phyloP scores from a whole-genome alignment of 257 asterid species.

The Fraxinus cuspidata region DNA sequence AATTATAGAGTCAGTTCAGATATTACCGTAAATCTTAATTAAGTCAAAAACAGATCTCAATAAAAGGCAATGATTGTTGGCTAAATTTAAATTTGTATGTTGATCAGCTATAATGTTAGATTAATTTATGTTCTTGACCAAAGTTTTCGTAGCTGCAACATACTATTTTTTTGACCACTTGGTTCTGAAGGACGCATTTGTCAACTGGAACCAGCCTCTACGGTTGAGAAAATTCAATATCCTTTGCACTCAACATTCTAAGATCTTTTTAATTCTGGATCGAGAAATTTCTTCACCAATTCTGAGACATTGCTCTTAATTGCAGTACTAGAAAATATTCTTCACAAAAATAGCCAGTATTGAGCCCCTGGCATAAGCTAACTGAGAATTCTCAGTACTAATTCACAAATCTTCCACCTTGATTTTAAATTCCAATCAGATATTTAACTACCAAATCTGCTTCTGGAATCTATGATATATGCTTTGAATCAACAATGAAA shows the following conservation, averaged over 20 bases:
- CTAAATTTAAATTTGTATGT: too few species aligned
- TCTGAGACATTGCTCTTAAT: background rate
- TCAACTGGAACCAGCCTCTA: background rate
- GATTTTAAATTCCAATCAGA: background rate
- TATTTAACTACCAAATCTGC: background rate
- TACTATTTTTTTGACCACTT: too few species aligned
- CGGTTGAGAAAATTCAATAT: background rate
- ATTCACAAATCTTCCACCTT: background rate
- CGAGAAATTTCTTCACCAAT: background rate
- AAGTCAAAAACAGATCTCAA: background rate
- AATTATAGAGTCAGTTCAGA: background rate
- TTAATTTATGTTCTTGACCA: too few species aligned
- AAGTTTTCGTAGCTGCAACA: too few species aligned
- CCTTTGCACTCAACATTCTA: background rate
- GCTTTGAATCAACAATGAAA: background rate
- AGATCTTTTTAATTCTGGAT: background rate
- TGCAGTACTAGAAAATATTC: background rate
- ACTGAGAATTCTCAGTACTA: background rate
- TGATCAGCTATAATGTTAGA: background rate
- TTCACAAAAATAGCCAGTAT: background rate
- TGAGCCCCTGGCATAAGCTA: slow-evolving; percentile 1
- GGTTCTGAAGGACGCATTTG: background rate
- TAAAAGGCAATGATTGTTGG: too few species aligned
- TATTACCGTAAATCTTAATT: background rate
- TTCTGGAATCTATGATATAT: background rate